Evolutionary conservation across 495 filamentous ascomycete genomes (phyloP), one percentile per base, ranked within the genome.

Genomic region (Xylaria cubensis): DNA sequence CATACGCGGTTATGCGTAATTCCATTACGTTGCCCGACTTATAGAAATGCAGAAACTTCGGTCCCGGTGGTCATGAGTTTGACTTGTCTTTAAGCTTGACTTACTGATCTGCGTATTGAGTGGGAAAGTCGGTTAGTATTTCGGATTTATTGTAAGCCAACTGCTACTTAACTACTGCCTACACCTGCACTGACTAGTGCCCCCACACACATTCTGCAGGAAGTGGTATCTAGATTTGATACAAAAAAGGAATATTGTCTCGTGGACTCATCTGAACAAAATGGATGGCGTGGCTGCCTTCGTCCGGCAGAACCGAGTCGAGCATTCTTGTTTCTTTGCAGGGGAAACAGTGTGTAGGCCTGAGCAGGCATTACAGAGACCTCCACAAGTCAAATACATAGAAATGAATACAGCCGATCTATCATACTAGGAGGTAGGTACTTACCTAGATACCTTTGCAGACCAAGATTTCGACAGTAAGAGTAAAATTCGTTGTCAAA

Each of bases 211-310:
- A 15, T 63, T 63, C 61, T 39, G 26, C 9, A 26, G 32, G 1
- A n/a, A 34, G 56, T 21, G 8, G 2, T 39, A 39, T 39, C 10
- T 1, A 39, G 34, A 61, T 61, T 59, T 17, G 32, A 24, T 19
- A 65, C 63, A 6, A 50, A 50, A 46, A 65, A 50, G 63, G 63
- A 65, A 65, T 41, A 50, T 65, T 34, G 63, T 65, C 63, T 65
- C 24, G 41, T 65, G 63, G 42, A 50, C 63, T 65, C 42, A 34
- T 65, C 36, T 63, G 29, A 21, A 15, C 55, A 34, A 59, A 19
- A 17, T 34, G 0, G 29, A 59, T 36, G 15, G 55, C 19, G 29
- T 56, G 24, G 26, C 58, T 41, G 58, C 19, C 36, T 5, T 13
- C 19, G 12, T 21, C 58, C 58, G 13, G n/a, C 10, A 34, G 56